Evolutionary conservation across 1,284 basidiomycete species (phyloP).

Genomic region (Afroboletus lepidellus): DNA sequence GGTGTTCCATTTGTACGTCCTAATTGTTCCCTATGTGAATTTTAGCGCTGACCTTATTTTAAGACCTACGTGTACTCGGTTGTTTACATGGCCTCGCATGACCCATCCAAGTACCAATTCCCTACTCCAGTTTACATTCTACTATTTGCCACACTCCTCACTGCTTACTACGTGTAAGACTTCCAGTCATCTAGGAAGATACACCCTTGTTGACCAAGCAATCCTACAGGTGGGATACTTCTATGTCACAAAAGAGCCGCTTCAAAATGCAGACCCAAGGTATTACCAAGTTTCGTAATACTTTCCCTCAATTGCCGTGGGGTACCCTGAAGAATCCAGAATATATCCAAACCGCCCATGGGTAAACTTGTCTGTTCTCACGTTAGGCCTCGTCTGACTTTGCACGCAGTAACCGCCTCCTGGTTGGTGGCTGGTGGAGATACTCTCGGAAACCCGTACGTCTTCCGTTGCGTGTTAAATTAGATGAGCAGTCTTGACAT

Average conservation of each 20-base stretch:
- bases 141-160: conserved; percentile 74
- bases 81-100: conserved; percentile 96
- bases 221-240: conserved; percentile 76
- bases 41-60: conserved; percentile 28
- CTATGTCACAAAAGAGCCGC: conserved; percentile 96
- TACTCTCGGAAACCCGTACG: conserved; percentile 85
- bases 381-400: conserved; percentile 7
- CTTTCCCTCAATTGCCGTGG: conserved; percentile 94
- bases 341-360: conserved; percentile 92
- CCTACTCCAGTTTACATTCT: conserved; percentile 72
- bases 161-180: conserved; percentile 78
- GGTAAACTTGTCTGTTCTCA: conserved; percentile 42
- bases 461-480: conserved; percentile 7
- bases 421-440: conserved; percentile 88
- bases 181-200: conserved; percentile 11
- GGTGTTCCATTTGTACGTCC: conserved; percentile 79
- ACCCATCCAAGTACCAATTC: conserved; percentile 87
- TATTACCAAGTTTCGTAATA: conserved; percentile 80
- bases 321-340: conserved; percentile 86
- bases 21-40: background rate
- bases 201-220: conserved; percentile 10
- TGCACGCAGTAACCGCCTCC: conserved; percentile 67
- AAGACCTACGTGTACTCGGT: conserved; percentile 96
- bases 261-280: conserved; percentile 98
- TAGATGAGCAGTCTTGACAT: conserved; percentile 1